A percentile compares a stretch with the other conserved stretches of the same genome.
Evolutionary conservation across 2,329 filamentous ascomycete genomes (phyloP).

Genomic region (Venturiaceae sp.): DNA sequence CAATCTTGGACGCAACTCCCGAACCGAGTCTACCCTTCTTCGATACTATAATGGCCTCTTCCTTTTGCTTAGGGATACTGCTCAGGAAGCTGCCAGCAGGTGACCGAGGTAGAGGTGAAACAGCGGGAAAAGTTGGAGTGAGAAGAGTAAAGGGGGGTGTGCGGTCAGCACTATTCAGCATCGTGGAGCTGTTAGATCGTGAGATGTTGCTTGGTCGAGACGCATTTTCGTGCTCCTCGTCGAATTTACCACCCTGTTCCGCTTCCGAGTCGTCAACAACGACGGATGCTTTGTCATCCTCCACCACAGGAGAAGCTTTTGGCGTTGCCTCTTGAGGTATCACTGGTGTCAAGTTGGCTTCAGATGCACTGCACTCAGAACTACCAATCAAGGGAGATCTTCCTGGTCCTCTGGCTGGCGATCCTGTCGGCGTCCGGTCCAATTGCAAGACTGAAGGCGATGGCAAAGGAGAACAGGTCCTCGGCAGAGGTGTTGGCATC

Average conservation of each 20-base stretch:
- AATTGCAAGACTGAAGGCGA: not conserved
- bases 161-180: not conserved
- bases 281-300: not conserved
- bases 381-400: not conserved
- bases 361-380: not conserved
- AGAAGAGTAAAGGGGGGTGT: not conserved
- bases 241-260: not conserved
- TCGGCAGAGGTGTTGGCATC: not conserved
- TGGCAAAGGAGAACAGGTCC: not conserved
- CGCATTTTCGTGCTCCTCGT: not conserved
- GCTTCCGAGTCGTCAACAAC: not conserved
- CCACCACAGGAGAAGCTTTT: not conserved
- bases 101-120: not conserved
- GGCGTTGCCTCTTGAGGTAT: not conserved
- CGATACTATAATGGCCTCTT: not conserved
- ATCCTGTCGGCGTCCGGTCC: not conserved
- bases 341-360: not conserved
- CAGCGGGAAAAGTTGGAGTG: not conserved
- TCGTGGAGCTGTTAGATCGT: not conserved
- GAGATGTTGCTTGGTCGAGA: not conserved
- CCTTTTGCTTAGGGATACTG: not conserved
- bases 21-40: not conserved
- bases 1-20: slow-evolving; percentile 5
- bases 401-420: not conserved
- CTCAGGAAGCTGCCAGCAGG: not conserved